Evolutionary conservation across 805 yeast species (phyloP).

Genomic region (Saccharomycopsis fibuligera): DNA sequence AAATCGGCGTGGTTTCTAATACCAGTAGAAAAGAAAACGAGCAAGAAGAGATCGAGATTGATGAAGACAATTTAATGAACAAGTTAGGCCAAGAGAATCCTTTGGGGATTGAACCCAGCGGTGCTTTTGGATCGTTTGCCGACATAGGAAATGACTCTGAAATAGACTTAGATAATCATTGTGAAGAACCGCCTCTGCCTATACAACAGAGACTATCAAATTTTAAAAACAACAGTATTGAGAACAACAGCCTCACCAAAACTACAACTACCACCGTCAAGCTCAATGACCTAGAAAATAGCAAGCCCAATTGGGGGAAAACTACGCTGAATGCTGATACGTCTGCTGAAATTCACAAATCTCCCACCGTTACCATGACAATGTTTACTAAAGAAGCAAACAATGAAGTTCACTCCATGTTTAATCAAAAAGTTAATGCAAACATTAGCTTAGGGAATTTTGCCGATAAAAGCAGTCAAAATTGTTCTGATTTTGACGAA

Average conservation of each 20-base stretch:
- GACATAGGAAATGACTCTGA: neutral
- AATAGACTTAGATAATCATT: neutral
- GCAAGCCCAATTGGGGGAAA: conserved; percentile 11
- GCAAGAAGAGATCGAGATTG: neutral
- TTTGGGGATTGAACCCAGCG: neutral
- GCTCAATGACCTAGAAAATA: neutral
- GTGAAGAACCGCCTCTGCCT: neutral
- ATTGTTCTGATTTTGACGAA: conserved; percentile 15
- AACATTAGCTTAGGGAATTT: conserved; percentile 5
- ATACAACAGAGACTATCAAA: neutral
- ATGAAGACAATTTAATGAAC: neutral
- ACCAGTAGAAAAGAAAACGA: conserved; percentile 27
- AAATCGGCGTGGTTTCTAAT: too few relatives aligned
- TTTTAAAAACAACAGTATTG: neutral
- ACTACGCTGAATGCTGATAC: conserved; percentile 1
- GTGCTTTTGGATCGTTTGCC: too few relatives aligned
- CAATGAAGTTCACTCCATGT: conserved; percentile 69
- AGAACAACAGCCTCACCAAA: neutral
- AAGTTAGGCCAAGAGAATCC: neutral
- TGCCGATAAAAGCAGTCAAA: neutral
- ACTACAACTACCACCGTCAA: conserved; percentile 3
- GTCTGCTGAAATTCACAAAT: conserved; percentile 24
- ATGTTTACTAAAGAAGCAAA: conserved; percentile 68
- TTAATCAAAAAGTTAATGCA: conserved; percentile 36
- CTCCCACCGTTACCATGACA: conserved; percentile 74